A percentile compares a stretch with the other conserved stretches of the same genome.
Evolutionary conservation across 2,329 filamentous ascomycete species (phyloP).

Genomic region (Trichothecium roseum): DNA sequence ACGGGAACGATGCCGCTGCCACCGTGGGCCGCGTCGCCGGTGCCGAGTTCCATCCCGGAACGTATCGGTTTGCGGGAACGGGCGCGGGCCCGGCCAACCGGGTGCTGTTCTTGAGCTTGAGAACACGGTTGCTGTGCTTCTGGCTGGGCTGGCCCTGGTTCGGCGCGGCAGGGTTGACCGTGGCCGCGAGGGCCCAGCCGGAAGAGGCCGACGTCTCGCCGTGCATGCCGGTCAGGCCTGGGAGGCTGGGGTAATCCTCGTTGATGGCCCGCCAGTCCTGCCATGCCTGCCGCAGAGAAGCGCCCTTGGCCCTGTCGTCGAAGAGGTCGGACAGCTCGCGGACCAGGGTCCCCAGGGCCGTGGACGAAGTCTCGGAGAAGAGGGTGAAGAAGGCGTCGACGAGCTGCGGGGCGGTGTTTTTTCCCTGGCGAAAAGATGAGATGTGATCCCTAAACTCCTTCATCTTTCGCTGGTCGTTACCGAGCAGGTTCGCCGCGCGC

Average conservation of each 20-base stretch:
- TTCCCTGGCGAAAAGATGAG: constrained; percentile 63
- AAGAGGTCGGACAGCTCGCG: constrained; percentile 90
- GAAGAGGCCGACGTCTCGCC: constrained; percentile 46
- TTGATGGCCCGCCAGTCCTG: constrained; percentile 93
- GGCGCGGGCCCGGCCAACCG: constrained; percentile 26
- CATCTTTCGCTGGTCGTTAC: constrained; percentile 67
- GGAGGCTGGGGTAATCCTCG: constrained; percentile 86
- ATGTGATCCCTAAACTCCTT: constrained; percentile 68
- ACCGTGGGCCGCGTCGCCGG: constrained; percentile 6
- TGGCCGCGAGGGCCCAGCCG: constrained; percentile 51
- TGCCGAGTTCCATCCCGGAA: no score
- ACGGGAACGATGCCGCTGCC: constrained; percentile 26
- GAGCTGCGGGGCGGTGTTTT: constrained; percentile 62
- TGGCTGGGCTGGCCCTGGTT: constrained; percentile 27
- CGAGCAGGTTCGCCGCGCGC: constrained; percentile 70
- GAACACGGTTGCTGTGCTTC: constrained; percentile 42
- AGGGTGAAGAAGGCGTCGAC: constrained; percentile 82
- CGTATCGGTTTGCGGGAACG: neutral
- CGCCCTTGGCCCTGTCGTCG: constrained; percentile 67
- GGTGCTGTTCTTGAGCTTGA: constrained; percentile 50
- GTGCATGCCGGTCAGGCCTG: constrained; percentile 60
- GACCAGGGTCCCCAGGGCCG: constrained; percentile 77
- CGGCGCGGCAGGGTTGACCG: constrained; percentile 39
- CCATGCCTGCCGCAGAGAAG: constrained; percentile 72
- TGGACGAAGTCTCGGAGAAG: constrained; percentile 67